Evolutionary conservation across 805 yeast genomes (phyloP).

Genomic region (Cyberlindnera sargentensis): DNA sequence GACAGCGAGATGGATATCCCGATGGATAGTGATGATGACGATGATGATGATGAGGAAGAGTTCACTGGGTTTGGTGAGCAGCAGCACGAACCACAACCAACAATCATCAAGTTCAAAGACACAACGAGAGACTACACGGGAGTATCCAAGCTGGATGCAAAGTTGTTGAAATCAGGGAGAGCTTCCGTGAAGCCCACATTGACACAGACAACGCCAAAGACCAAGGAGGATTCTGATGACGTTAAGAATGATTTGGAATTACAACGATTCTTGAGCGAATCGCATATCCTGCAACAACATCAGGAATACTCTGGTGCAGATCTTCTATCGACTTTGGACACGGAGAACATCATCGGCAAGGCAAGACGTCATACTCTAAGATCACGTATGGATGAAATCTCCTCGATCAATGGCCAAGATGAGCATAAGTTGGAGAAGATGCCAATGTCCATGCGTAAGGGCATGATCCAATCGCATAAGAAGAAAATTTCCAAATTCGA

Average conservation of each 20-base stretch:
- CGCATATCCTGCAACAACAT: conserved; percentile 50
- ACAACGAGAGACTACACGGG: conserved; percentile 22
- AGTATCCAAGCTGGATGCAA: conserved; percentile 42
- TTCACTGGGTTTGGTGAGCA: conserved; percentile 10
- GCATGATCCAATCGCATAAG: conserved; percentile 59
- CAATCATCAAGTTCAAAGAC: conserved; percentile 34
- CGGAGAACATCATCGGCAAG: conserved; percentile 55
- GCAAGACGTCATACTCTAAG: conserved; percentile 60
- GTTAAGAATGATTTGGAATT: conserved; percentile 65
- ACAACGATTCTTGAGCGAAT: conserved; percentile 62
- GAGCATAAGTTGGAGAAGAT: conserved; percentile 53
- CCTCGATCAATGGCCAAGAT: conserved; percentile 34
- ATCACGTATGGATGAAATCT: conserved; percentile 44
- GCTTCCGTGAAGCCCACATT: conserved; percentile 31
- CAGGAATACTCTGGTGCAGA: conserved; percentile 47
- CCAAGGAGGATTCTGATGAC: conserved; percentile 40
- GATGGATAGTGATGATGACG: conserved; percentile 20
- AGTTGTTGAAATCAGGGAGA: conserved; percentile 52
- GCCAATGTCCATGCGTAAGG: conserved; percentile 86
- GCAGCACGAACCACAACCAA: conserved; percentile 16
- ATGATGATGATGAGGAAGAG: conserved; percentile 19
- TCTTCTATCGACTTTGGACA: conserved; percentile 42
- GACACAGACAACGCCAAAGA: conserved; percentile 4
- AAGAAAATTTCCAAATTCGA: conserved; percentile 51
- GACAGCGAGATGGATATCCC: conserved; percentile 16